A percentile compares a stretch with the other conserved stretches of the same genome.
phyloP scores from a whole-genome alignment of 768 basidiomycete genomes.

The Russula griseocarnosa region DNA sequence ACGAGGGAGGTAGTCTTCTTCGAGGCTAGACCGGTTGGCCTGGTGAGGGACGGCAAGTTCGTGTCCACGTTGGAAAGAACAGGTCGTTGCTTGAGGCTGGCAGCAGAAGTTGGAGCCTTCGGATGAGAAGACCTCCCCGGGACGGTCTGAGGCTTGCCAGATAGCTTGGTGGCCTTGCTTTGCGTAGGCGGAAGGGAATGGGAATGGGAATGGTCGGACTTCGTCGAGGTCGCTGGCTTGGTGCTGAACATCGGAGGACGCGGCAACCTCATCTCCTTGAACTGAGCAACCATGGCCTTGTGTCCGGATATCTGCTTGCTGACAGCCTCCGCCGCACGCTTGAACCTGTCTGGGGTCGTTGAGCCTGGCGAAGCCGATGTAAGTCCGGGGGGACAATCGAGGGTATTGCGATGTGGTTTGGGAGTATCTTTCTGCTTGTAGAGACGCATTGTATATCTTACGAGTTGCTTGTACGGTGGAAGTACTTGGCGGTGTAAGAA shows the following conservation, averaged over 20 bases:
- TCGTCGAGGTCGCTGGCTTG: neutral
- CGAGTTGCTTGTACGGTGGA: conserved; percentile 20
- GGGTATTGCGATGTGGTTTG: neutral
- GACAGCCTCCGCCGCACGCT: conserved; percentile 20
- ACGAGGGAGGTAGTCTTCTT: neutral
- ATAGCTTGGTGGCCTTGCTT: conserved; percentile 8
- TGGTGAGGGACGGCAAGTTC: conserved; percentile 4
- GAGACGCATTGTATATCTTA: conserved; percentile 23
- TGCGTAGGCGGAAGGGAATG: neutral
- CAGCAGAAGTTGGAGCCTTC: neutral
- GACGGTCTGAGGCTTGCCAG: neutral
- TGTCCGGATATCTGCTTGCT: conserved; percentile 16
- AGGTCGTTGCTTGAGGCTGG: neutral
- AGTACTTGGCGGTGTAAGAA: conserved; percentile 20
- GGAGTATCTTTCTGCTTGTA: conserved; percentile 15
- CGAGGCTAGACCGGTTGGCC: neutral
- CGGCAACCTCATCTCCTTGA: conserved; percentile 14
- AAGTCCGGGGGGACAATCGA: neutral
- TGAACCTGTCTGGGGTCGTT: neutral
- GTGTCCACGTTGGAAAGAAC: neutral
- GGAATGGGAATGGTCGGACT: neutral
- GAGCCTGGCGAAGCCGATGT: neutral
- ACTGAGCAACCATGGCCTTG: conserved; percentile 22
- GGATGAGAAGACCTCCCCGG: neutral
- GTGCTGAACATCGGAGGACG: conserved; percentile 12